phyloP scores from a whole-genome alignment of 331 rosid genomes.

The Quercus tomentella region DNA sequence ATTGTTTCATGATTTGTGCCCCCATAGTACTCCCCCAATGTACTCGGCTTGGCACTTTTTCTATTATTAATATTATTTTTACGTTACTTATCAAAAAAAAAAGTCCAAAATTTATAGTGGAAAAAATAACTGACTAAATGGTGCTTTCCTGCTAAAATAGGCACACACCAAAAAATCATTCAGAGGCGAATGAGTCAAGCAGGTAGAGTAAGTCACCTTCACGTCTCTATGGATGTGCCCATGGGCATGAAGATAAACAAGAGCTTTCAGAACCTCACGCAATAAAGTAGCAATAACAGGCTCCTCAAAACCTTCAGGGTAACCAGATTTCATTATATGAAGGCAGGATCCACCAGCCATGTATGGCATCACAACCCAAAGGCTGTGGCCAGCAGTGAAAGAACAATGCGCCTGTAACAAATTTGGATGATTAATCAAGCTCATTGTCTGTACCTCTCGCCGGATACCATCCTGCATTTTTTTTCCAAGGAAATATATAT shows the following conservation, averaged over 20 bases:
- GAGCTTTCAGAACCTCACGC: constrained; percentile 93
- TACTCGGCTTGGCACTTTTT: too few relatives aligned
- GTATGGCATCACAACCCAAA: constrained; percentile 99
- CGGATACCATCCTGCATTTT: constrained; percentile 85
- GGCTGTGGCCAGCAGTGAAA: constrained; percentile 84
- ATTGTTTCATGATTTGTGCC: too few relatives aligned
- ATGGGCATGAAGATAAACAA: constrained; percentile 91
- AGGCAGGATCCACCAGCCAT: constrained; percentile 99
- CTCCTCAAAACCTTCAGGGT: constrained; percentile 92
- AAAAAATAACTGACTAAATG: constrained; percentile 9
- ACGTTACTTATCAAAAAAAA: neutral
- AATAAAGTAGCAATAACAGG: constrained; percentile 82
- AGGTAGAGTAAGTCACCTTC: constrained; percentile 51
- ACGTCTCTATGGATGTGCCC: constrained; percentile 99
- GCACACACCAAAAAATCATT: neutral
- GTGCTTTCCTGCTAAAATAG: neutral
- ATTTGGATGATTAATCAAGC: constrained; percentile 83
- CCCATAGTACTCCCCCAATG: too few relatives aligned
- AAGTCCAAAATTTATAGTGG: neutral
- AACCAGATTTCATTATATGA: constrained; percentile 85
- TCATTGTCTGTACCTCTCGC: constrained; percentile 90
- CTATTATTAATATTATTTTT: too few relatives aligned
- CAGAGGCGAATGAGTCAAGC: neutral
- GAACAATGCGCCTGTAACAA: constrained; percentile 90
- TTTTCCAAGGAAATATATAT: neutral